A percentile compares a stretch with the other conserved stretches of the same genome.
Conservation (phyloP, 306 rosid genomes). For the Astragalus membranaceus region DNA sequence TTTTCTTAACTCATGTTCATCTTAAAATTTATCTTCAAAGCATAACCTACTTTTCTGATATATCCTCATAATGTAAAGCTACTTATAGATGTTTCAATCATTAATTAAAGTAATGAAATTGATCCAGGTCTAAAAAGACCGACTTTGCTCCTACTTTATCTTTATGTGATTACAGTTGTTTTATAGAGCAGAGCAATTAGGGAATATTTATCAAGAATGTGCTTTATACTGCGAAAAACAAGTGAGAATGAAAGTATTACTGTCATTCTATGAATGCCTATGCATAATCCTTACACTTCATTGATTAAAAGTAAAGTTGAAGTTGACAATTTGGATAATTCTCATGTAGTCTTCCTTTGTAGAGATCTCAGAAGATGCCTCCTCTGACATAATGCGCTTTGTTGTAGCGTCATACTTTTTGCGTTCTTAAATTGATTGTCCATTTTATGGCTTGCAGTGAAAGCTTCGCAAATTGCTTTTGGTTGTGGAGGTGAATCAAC, state of each 20-base stretch:
- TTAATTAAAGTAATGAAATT: too few species aligned
- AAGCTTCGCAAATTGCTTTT: constrained; percentile 59
- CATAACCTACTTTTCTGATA: background rate
- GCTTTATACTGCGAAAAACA: background rate
- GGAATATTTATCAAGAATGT: background rate
- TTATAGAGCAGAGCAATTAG: too few species aligned
- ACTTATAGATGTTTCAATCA: background rate
- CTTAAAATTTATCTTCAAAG: background rate
- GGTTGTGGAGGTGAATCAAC: constrained; percentile 63
- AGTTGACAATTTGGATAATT: background rate
- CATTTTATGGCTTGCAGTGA: constrained; percentile 39
- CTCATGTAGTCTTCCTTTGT: background rate
- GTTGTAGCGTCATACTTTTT: too few species aligned
- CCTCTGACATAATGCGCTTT: too few species aligned
- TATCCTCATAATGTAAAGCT: constrained; percentile 1
- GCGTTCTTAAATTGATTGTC: too few species aligned
- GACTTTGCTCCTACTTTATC: too few species aligned
- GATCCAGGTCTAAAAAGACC: too few species aligned
- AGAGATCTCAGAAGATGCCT: background rate
- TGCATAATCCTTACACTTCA: background rate
- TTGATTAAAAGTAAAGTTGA: background rate
- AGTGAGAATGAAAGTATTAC: background rate
- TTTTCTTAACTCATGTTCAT: background rate
- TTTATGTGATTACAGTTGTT: too few species aligned
- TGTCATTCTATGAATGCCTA: background rate